Evolutionary conservation across 2,329 filamentous ascomycete genomes (phyloP).

Genomic region (Epichloe aotearoae): DNA sequence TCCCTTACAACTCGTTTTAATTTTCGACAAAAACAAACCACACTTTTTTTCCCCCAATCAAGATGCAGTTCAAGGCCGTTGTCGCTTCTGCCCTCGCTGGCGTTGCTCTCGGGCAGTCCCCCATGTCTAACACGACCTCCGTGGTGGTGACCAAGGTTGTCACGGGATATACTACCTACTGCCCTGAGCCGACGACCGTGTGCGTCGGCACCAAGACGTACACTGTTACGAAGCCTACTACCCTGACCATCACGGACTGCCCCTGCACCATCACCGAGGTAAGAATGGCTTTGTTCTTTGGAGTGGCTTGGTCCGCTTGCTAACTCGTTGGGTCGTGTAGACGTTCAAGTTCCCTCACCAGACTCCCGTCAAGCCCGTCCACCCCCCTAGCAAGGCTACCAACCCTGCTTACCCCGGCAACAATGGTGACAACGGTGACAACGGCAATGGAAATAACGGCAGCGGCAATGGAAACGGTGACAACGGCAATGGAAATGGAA

Average conservation of each 20-base stretch:
- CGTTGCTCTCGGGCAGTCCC: neutral
- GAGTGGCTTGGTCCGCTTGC: neutral
- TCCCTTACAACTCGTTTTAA: too few relatives aligned
- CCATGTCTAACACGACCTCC: constrained; percentile 2
- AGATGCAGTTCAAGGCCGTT: constrained; percentile 2
- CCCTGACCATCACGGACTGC: constrained; percentile 42
- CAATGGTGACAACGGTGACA: neutral
- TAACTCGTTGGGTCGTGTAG: neutral
- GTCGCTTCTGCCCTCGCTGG: neutral
- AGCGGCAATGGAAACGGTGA: too few relatives aligned
- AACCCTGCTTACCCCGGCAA: neutral
- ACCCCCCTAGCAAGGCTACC: neutral
- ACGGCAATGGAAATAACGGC: too few relatives aligned
- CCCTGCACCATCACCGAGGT: constrained; percentile 32
- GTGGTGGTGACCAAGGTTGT: constrained; percentile 22
- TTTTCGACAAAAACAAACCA: neutral
- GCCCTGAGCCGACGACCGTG: constrained; percentile 35
- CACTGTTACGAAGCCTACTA: constrained; percentile 39
- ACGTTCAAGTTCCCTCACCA: constrained; percentile 2
- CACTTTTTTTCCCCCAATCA: neutral
- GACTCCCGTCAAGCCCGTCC: constrained; percentile 1
- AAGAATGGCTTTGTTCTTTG: constrained; percentile 5
- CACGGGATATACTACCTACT: constrained; percentile 25
- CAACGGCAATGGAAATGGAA: too few relatives aligned
- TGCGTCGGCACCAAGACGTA: constrained; percentile 37